phyloP scores from a whole-genome alignment of 164 flowering plant species.

The Cinnamomum micranthum region DNA sequence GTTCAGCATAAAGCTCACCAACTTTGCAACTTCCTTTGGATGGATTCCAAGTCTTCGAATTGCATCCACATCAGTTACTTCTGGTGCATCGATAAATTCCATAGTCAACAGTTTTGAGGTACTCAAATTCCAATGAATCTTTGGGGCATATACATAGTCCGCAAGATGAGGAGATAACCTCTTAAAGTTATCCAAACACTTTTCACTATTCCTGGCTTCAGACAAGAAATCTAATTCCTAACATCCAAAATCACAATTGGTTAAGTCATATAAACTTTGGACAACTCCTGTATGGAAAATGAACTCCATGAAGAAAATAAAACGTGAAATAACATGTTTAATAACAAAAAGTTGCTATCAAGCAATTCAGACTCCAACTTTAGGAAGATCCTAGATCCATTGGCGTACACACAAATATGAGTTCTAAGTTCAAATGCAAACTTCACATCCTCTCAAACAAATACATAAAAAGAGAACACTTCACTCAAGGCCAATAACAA shows the following conservation, averaged over 20 bases:
- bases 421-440: too few species aligned
- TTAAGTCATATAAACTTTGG: conserved; percentile 8
- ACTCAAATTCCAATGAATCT: conserved; percentile 76
- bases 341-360: not conserved
- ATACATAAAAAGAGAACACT: too few species aligned
- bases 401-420: not conserved
- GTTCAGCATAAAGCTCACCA: conserved; percentile 44
- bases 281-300: conserved; percentile 6
- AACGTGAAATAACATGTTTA: not conserved
- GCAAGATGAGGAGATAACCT: conserved; percentile 85
- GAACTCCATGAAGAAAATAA: not conserved
- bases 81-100: conserved; percentile 92
- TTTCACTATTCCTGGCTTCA: conserved; percentile 90
- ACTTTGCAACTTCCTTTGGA: conserved; percentile 69
- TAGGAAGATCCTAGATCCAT: not conserved
- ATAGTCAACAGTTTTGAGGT: conserved; percentile 81
- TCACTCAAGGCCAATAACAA: too few species aligned
- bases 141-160: conserved; percentile 79
- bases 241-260: conserved; percentile 13
- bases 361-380: not conserved
- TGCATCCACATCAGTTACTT: conserved; percentile 63
- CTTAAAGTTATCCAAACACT: conserved; percentile 79
- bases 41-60: conserved; percentile 65
- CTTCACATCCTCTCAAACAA: too few species aligned
- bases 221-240: conserved; percentile 88